A percentile compares a stretch with the other conserved stretches of the same genome.
Conservation (phyloP, 2,329 filamentous ascomycete species). For the Stagonosporopsis vannaccii region DNA sequence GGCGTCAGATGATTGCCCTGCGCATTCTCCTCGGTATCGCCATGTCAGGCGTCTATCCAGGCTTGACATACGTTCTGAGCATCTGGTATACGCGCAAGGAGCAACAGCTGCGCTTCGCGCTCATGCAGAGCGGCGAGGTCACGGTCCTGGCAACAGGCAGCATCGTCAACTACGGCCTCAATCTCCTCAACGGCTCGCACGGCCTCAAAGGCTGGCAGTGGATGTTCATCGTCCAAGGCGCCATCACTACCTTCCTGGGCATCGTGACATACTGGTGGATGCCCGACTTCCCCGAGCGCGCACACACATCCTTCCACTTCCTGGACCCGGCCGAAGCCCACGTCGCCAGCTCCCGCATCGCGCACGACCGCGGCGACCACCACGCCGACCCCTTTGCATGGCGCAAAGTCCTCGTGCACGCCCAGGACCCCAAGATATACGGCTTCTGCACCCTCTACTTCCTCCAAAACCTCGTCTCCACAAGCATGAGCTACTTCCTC, state of each 20-base stretch:
- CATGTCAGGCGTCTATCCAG: slow-evolving; percentile 58
- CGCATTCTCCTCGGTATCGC: slow-evolving; percentile 70
- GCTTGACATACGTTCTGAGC: slow-evolving; percentile 62
- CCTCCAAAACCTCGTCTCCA: slow-evolving; percentile 71
- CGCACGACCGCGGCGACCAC: slow-evolving; percentile 68
- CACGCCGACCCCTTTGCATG: slow-evolving; percentile 64
- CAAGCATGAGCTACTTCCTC: slow-evolving; percentile 70
- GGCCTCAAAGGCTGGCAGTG: slow-evolving; percentile 70
- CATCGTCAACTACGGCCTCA: slow-evolving; percentile 74
- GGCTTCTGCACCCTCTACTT: slow-evolving; percentile 72
- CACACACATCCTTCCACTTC: slow-evolving; percentile 65
- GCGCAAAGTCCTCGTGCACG: slow-evolving; percentile 63
- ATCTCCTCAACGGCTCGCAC: slow-evolving; percentile 64
- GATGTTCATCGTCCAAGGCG: slow-evolving; percentile 73
- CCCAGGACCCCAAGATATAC: slow-evolving; percentile 68
- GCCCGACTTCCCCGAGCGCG: slow-evolving; percentile 71
- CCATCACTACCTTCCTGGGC: slow-evolving; percentile 65
- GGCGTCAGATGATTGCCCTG: slow-evolving; percentile 73
- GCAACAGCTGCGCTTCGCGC: slow-evolving; percentile 71
- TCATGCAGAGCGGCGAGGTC: slow-evolving; percentile 70
- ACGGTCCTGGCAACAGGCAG: slow-evolving; percentile 70
- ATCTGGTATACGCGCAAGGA: slow-evolving; percentile 71
- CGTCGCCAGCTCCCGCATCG: slow-evolving; percentile 65
- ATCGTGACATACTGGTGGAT: slow-evolving; percentile 73
- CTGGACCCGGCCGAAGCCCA: slow-evolving; percentile 63